Evolutionary conservation across 2,329 filamentous ascomycete species (phyloP), one percentile per base, ranked within the genome.

Genomic region (Zasmidium citrigriseum): DNA sequence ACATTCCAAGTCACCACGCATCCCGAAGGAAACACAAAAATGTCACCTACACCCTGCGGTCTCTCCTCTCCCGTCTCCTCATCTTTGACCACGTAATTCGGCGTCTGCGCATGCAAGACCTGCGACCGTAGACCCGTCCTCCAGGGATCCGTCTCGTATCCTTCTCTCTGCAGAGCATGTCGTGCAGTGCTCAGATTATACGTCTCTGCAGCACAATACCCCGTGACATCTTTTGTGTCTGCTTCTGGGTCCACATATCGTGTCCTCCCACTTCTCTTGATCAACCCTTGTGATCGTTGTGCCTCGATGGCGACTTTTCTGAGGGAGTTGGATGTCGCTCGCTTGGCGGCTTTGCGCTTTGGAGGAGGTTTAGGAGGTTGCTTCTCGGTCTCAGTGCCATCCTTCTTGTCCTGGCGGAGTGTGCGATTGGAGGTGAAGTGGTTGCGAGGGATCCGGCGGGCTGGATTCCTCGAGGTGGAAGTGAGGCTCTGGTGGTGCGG

Each of bases 11-110:
- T 89, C 4, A 98, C 95, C 7, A 98, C 84, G 12, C 93, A 96
- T 11, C 95, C 95, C 0, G 93, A 96, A 9, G 93, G 92, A 66
- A 99, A 99, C 57, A 99, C 88, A 71, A 98, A 98, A 52, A 98
- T 86, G 76, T 99, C 95, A 29, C 92, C 93, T 5, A 62, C 61
- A 4, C 65, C 70, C 50, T 65, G 63, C 18, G 58, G 51, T 24
- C 55, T 62, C 21, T 67, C 66, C 69, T 80, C 79, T 55, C 77
- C 79, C 73, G 51, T 78, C 75, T 61, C 81, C 12, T 82, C 48
- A 55, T 75, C 69, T 58, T 73, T 72, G 18, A 70, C 66, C 5
- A 73, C 67, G 52, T 72, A 67, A 49, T 76, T 76, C 0, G 72
- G 73, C 7, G 76, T 77, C 55, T 78, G 78, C 14, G 88, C 75